Conservation (phyloP, 192 early-diverging fungal species). For the Phycomyces nitens region DNA sequence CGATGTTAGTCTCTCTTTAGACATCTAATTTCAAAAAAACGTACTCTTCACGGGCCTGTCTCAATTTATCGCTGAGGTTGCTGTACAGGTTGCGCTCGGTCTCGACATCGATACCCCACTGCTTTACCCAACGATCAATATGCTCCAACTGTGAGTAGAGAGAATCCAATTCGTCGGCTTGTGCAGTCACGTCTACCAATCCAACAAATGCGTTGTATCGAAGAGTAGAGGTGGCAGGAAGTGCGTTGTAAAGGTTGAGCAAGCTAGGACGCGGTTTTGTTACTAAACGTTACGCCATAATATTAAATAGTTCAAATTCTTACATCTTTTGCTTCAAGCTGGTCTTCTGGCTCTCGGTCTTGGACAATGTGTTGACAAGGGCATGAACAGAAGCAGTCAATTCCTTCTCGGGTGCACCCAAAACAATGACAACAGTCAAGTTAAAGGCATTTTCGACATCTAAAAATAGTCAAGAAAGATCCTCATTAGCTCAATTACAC, state of each 20-base stretch:
- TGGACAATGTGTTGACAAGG: slow-evolving; percentile 41
- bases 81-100: slow-evolving; percentile 61
- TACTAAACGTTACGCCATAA: slow-evolving; percentile 21
- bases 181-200: slow-evolving; percentile 72
- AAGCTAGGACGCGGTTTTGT: slow-evolving; percentile 25
- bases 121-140: slow-evolving; percentile 60
- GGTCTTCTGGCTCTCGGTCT: slow-evolving; percentile 43
- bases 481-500: not conserved
- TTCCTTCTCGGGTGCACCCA: slow-evolving; percentile 41
- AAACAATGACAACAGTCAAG: slow-evolving; percentile 62
- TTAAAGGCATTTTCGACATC: slow-evolving; percentile 69
- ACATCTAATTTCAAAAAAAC: slow-evolving; percentile 21
- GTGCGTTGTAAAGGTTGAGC: slow-evolving; percentile 81
- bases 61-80: slow-evolving; percentile 59
- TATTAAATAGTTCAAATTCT: slow-evolving; percentile 1
- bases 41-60: slow-evolving; percentile 56
- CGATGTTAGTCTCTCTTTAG: slow-evolving; percentile 18
- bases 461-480: slow-evolving; percentile 26
- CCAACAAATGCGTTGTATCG: slow-evolving; percentile 68
- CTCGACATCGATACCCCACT: slow-evolving; percentile 63
- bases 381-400: slow-evolving; percentile 45
- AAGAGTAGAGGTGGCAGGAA: slow-evolving; percentile 49
- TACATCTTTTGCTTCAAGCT: slow-evolving; percentile 65
- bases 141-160: slow-evolving; percentile 60
- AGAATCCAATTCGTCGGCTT: slow-evolving; percentile 64